These are phyloP conservation scores for Suillus luteus DNA, from an alignment of 768 basidiomycete species.

Conservation along the genomic window DNA sequence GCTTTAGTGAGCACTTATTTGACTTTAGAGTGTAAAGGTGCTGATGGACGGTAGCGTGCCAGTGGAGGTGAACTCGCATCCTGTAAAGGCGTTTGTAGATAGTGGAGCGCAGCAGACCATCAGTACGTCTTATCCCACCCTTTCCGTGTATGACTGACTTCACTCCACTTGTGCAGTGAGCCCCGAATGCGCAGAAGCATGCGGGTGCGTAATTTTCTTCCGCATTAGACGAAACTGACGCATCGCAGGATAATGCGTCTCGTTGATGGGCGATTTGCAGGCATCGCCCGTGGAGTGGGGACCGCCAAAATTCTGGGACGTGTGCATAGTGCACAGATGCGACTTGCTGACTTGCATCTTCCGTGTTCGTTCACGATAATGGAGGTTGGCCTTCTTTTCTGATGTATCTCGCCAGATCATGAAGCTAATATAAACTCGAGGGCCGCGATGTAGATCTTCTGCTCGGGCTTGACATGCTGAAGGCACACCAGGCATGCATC, in stretches of 20 bases:
- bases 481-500: conserved; percentile 94
- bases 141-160: not conserved
- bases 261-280: conserved; percentile 82
- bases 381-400: conserved; percentile 57
- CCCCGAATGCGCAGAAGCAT: conserved; percentile 87
- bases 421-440: conserved; percentile 37
- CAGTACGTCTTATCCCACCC: conserved; percentile 53
- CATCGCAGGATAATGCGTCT: conserved; percentile 83
- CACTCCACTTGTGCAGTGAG: conserved; percentile 58
- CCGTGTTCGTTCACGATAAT: conserved; percentile 94
- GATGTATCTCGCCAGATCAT: not conserved
- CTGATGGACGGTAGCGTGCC: conserved; percentile 57
- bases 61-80: conserved; percentile 88
- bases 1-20: conserved; percentile 75
- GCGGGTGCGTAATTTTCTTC: conserved; percentile 59
- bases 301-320: conserved; percentile 93
- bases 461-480: conserved; percentile 99
- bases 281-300: conserved; percentile 92
- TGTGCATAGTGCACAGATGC: conserved; percentile 91
- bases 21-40: conserved; percentile 1
- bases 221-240: conserved; percentile 10
- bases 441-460: conserved; percentile 93
- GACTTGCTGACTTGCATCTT: conserved; percentile 78
- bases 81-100: conserved; percentile 96
- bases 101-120: conserved; percentile 97